Base-by-base conservation (phyloP, 140 eudicot species). In the Ambrosia hybrid region DNA sequence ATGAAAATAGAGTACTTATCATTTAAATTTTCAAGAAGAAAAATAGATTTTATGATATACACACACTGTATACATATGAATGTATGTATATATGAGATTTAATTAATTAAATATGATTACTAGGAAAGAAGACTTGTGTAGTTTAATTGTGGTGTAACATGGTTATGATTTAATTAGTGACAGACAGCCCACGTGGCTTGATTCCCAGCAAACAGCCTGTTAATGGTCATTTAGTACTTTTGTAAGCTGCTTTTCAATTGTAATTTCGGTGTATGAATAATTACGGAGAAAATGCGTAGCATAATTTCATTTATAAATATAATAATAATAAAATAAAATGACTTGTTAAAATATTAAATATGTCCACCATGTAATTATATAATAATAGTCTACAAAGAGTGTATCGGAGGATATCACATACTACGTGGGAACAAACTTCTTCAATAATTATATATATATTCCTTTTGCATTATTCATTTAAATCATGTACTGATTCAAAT, bases 151-250 rank as follows among this genome's bases (percentile, higher is more conserved):
- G 13, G 74, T 62, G 72, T 66, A 82, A 78, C 80, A 78, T 82
- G 78, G 66, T 75, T 75, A 71, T 78, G 76, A 70, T 70, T 74
- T 83, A 70, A 65, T 34, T 70, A 78, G 60, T 65, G 81, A 74
- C 76, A 57, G 83, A 55, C 56, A 82, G 65, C 68, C 75, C 86
- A 82, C 86, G 81, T 82, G 83, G 81, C 81, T 70, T 58, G 83
- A 78, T 82, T 82, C 83, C 37, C 64, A 69, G 65, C 62, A 78
- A 81, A 74, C 86, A 82, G 81, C 83, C 83, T 82, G 83, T 78
- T 83, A 78, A 71, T 78, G 61, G 73, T 71, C 61, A 64, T 78
- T 67, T 78, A 78, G 78, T 78, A 78, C 82, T 71, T 71, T 78
- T 62, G 56, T 17, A 16, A 71, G 4, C 52, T 55, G 48, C 65